Base-by-base conservation (phyloP, 164 flowering plant genomes). In the Amborella trichopoda region DNA sequence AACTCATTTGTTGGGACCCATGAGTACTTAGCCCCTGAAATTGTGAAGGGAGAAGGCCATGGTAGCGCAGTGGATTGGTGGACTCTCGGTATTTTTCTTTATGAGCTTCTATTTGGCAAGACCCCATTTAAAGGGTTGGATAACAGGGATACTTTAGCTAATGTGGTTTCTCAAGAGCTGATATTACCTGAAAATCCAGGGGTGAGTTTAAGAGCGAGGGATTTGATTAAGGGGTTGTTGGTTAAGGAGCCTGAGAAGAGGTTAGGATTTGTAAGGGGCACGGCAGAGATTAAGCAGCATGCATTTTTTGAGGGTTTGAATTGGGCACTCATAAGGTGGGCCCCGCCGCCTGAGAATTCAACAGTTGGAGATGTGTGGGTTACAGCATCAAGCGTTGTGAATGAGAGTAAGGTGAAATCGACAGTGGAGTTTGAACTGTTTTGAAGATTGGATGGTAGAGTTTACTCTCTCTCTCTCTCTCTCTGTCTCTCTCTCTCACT, bases 1-100 rank as follows among this genome's bases (percentile, higher is more conserved):
- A 82, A 84, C 68, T 89, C 95, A 16, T 82, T 82, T 46, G 97
- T 89, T 5, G 94, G 96, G 20, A 88, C 96, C 38, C 94, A 83
- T 37, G 97, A 88, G 40, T 88, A 88, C 70, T 65, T 89, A 40
- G 89, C 97, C 40, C 97, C 95, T 1, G 97, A 84, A 64, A 78
- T 88, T 45, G 67, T 84, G 62, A 78, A 74, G 53, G 93, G 83
- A 16, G 85, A 85, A 30, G 90, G 87, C 26, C 97, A 85, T 51
- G 95, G 97, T 22, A 85, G 72, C 61, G 77, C 95, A 2, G 95
- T 85, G 24, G 97, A 89, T 54, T 89, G 97, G 97, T 89, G 97
- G 97, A 80, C 80, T 0, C 67, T 71, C 23, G 97, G 97, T 6
- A 77, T 89, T 30, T 80, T 89, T 44, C 52, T 85, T 11, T 89